phyloP scores from a whole-genome alignment of 768 basidiomycete genomes.

The Mycena capillaripes region DNA sequence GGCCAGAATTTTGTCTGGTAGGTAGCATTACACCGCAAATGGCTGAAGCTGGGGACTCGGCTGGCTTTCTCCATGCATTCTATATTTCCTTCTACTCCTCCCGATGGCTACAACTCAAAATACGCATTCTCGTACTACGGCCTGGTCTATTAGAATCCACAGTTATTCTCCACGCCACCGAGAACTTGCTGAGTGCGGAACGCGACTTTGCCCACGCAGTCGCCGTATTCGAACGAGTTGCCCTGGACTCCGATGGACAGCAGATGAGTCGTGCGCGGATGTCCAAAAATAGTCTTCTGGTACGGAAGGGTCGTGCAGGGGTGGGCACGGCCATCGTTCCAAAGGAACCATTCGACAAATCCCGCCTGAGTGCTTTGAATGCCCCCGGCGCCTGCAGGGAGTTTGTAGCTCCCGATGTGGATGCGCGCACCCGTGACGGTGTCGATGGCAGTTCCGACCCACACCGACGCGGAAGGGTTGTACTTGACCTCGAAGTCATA shows the following conservation, averaged over 20 bases:
- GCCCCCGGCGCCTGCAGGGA: slow-evolving; percentile 5
- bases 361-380: slow-evolving; percentile 18
- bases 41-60: too few species aligned
- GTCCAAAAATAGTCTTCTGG: slow-evolving; percentile 26
- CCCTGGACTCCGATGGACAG: slow-evolving; percentile 4
- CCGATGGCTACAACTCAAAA: too few species aligned
- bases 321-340: slow-evolving; percentile 25
- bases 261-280: neutral
- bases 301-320: slow-evolving; percentile 28
- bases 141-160: too few species aligned
- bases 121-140: too few species aligned
- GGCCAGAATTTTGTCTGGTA: too few species aligned
- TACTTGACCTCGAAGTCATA: slow-evolving; percentile 9
- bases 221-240: slow-evolving; percentile 21
- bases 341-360: slow-evolving; percentile 36
- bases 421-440: slow-evolving; percentile 9
- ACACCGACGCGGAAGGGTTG: neutral
- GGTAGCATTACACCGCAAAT: too few species aligned
- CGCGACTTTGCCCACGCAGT: slow-evolving; percentile 23
- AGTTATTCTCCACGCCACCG: too few species aligned
- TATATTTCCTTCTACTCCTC: too few species aligned
- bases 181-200: slow-evolving; percentile 6
- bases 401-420: slow-evolving; percentile 28
- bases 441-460: slow-evolving; percentile 23
- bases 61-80: too few species aligned